Percentiles rank a stretch among this genome's conserved stretches.
Evolutionary conservation across 768 basidiomycete species (phyloP).

Genomic region (Mycena epipterygia): DNA sequence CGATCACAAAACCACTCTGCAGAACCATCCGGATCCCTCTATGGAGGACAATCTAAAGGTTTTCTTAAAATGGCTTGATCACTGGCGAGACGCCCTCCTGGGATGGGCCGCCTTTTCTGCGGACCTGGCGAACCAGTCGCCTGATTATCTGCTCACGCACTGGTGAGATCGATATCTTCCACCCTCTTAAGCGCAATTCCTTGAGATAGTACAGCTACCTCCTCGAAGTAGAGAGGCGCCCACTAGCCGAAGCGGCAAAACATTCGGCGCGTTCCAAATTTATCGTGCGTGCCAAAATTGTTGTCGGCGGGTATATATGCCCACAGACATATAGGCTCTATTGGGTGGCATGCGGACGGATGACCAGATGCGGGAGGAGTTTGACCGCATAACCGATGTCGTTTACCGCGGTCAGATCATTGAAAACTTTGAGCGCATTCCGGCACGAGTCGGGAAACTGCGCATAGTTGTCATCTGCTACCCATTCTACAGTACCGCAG

Average conservation of each 20-base stretch:
- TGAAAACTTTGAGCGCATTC: not conserved
- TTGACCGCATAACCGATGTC: not conserved
- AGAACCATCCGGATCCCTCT: not conserved
- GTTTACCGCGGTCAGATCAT: not conserved
- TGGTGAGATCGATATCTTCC: not conserved
- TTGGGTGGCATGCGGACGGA: slow-evolving; percentile 10
- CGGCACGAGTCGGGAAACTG: not conserved
- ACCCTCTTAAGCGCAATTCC: not conserved
- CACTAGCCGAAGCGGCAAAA: not conserved
- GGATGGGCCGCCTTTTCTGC: slow-evolving; percentile 16
- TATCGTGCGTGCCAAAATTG: not conserved
- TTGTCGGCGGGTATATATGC: not conserved
- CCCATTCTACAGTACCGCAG: not conserved
- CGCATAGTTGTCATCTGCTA: slow-evolving; percentile 3
- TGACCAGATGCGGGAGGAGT: not conserved
- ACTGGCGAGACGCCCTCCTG: slow-evolving; percentile 7
- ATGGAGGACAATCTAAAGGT: slow-evolving; percentile 4
- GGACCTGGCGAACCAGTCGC: not conserved
- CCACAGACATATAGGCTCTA: not conserved
- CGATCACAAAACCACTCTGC: slow-evolving; percentile 10
- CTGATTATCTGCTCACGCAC: slow-evolving; percentile 4
- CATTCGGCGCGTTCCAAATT: slow-evolving; percentile 7
- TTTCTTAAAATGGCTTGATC: slow-evolving; percentile 13
- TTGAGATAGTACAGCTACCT: not conserved
- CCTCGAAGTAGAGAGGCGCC: not conserved